A percentile compares a stretch with the other conserved stretches of the same genome.
These are phyloP conservation scores for Aotearoamyces nothofagi DNA, from an alignment of 2,329 filamentous ascomycete species.

Conservation along the genomic window DNA sequence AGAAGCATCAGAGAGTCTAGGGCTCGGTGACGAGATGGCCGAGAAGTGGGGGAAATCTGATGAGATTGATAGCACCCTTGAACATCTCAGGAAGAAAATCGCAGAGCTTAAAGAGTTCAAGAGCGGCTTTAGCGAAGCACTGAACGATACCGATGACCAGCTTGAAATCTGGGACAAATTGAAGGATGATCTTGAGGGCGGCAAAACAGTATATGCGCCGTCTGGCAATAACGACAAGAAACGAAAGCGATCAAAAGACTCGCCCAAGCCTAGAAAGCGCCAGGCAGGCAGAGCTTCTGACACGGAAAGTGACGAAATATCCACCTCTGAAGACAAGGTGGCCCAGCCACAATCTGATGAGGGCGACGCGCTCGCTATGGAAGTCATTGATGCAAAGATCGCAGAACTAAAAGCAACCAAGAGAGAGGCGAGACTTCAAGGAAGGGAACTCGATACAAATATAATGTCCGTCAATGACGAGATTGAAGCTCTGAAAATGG, in stretches of 20 bases:
- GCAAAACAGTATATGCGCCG: conserved; percentile 25
- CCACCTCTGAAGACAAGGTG: conserved; percentile 3
- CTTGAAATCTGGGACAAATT: conserved; percentile 29
- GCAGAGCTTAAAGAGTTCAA: conserved; percentile 19
- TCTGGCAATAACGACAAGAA: conserved; percentile 21
- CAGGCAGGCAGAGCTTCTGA: conserved; percentile 10
- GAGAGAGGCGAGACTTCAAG: conserved; percentile 23
- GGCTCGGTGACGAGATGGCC: conserved; percentile 20
- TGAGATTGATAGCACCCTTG: conserved; percentile 7
- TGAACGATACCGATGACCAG: conserved; percentile 24
- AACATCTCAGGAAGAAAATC: conserved; percentile 10
- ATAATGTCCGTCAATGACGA: conserved; percentile 24
- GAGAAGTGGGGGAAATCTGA: conserved; percentile 20
- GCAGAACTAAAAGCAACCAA: conserved; percentile 25
- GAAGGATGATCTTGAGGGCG: conserved; percentile 22
- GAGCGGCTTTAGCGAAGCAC: conserved; percentile 17
- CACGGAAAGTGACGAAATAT: conserved; percentile 10
- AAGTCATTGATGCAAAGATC: conserved; percentile 26
- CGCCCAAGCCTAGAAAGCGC: conserved; percentile 11
- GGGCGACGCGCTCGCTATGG: conserved; percentile 20
- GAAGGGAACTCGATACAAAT: conserved; percentile 14
- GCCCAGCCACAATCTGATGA: background rate
- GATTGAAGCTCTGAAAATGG: conserved; percentile 15
- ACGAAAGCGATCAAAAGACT: conserved; percentile 22
- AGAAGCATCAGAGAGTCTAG: conserved; percentile 22